Evolutionary conservation across 2,329 filamentous ascomycete species (phyloP).

Genomic region (Neophaeococcomyces mojaviensis): DNA sequence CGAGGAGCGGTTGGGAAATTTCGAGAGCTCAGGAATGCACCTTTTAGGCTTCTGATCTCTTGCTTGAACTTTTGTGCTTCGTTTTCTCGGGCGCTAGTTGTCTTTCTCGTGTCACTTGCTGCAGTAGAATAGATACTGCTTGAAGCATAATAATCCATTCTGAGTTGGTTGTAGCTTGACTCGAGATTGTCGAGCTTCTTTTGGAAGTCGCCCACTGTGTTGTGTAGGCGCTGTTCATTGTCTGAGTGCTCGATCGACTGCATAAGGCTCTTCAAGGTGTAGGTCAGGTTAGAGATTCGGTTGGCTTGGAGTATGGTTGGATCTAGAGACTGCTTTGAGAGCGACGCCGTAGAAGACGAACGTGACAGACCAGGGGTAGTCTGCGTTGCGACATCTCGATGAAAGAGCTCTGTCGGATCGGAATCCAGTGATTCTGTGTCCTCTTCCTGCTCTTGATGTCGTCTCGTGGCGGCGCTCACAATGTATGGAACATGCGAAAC

Average conservation of each 20-base stretch:
- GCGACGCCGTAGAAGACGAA: constrained; percentile 26
- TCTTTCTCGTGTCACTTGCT: constrained; percentile 23
- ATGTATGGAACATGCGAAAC: constrained; percentile 46
- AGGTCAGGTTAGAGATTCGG: constrained; percentile 39
- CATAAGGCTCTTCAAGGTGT: constrained; percentile 46
- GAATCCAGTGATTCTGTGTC: constrained; percentile 38
- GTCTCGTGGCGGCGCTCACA: constrained; percentile 25
- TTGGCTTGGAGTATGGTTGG: constrained; percentile 17
- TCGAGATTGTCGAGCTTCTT: constrained; percentile 16
- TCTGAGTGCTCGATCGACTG: constrained; percentile 33
- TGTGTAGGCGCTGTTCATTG: constrained; percentile 25
- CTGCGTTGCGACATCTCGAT: constrained; percentile 56
- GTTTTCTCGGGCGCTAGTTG: constrained; percentile 36
- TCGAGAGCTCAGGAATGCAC: constrained; percentile 54
- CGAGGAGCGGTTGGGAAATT: constrained; percentile 44
- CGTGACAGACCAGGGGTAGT: constrained; percentile 44
- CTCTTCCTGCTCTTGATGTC: constrained; percentile 20
- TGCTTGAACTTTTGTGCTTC: constrained; percentile 51
- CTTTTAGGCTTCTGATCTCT: constrained; percentile 57
- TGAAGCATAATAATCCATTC: constrained; percentile 11
- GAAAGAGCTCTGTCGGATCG: constrained; percentile 57
- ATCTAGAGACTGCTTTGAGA: constrained; percentile 10
- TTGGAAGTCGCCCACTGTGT: constrained; percentile 16
- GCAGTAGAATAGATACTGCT: constrained; percentile 24
- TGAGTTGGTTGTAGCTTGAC: constrained; percentile 24